Percentiles rank a stretch among this genome's conserved stretches.
Evolutionary conservation across 768 basidiomycete genomes (phyloP).

Genomic region (Favolaschia claudopus): DNA sequence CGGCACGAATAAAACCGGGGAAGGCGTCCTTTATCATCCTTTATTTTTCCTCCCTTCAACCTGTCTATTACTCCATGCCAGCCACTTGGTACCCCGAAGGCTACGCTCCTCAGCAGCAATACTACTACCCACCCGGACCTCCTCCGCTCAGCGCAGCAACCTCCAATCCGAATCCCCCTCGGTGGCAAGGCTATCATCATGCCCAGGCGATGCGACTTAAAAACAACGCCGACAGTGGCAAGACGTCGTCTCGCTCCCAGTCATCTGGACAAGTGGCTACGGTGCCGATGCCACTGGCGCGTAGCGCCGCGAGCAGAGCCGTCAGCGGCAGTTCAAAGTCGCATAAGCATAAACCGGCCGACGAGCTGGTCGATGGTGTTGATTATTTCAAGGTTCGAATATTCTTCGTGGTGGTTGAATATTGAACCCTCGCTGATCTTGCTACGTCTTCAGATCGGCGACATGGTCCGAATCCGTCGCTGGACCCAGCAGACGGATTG

Average conservation of each 20-base stretch:
- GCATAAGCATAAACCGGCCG: not conserved
- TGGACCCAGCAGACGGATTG: constrained; percentile 2
- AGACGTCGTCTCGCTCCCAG: no score
- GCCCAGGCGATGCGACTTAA: not conserved
- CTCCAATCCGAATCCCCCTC: constrained; percentile 1
- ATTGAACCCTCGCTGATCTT: not conserved
- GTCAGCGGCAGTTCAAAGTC: not conserved
- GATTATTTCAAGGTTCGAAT: constrained; percentile 22
- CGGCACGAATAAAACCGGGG: constrained; percentile 9
- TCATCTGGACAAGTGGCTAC: not conserved
- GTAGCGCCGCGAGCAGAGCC: no score
- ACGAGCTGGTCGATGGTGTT: constrained; percentile 21
- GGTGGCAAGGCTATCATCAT: not conserved
- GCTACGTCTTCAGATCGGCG: constrained; percentile 11
- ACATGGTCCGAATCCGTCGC: constrained; percentile 20
- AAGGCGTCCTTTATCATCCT: not conserved
- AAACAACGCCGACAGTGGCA: not conserved
- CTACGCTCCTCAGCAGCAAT: not conserved
- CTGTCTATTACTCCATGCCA: not conserved
- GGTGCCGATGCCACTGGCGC: no score
- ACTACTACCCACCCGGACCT: constrained; percentile 18
- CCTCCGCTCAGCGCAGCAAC: constrained; percentile 17
- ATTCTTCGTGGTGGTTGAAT: not conserved
- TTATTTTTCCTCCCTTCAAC: not conserved
- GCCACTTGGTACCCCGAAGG: constrained; percentile 25